Base-by-base conservation (phyloP, 2,329 filamentous ascomycete genomes). In the Alternaria consortialis region DNA sequence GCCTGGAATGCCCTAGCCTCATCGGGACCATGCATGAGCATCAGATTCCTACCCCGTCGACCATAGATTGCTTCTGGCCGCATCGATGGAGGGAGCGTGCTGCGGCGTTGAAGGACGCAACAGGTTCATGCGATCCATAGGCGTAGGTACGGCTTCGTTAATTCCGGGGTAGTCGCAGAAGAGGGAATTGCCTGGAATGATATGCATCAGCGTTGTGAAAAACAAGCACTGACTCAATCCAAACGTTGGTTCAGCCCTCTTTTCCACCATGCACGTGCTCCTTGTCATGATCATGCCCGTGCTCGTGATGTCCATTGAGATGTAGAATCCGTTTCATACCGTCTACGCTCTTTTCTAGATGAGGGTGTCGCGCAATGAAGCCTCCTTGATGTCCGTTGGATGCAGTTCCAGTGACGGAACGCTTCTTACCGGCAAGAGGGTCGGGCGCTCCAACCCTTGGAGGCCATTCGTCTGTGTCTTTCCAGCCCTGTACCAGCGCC, bases 381-480 rank as follows among this genome's bases (percentile, higher is more conserved):
- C 65, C 73, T 27, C 57, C 74, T 52, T 66, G 69, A 25, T 65
- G 66, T 39, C 56, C 56, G 29, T 62, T 68, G 31, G 51, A 62
- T 15, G 60, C 56, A 27, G 56, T 54, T 27, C 66, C 58, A 20
- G 59, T 59, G 7, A 65, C 31, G 20, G 65, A 70, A 36, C 73
- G 73, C 65, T 77, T 79, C 67, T 78, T 78, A 39, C 79, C 75
- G 6, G 80, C 75, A 44, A 80, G 80, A 64, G 84, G 76, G 72
- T 86, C 82, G 46, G 83, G 69, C 47, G 84, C 72, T 17, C 81
- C 80, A 0, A 84, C 77, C 67, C 87, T 87, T 1, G 91, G 92
- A 5, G 94, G 94, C 94, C 94, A 98, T 78, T 97, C 92, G 15
- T 93, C 94, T 71, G 95, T 92, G 40, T 92, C 86, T 78, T 96